These are phyloP conservation scores for Elymus sibiricus DNA, from an alignment of 176 grass and related monocot species.

Conservation along the genomic window DNA sequence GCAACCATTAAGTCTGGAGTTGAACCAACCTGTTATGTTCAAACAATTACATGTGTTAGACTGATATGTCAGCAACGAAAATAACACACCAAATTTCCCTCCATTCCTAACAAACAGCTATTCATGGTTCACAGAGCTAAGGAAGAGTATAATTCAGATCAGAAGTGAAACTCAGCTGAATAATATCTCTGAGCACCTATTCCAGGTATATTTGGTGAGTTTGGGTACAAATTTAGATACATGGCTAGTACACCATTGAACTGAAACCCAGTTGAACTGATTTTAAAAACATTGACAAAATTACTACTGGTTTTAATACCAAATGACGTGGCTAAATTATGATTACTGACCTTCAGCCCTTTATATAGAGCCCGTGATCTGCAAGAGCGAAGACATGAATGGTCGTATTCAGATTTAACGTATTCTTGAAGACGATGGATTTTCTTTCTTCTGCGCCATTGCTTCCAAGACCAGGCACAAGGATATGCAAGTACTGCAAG, in stretches of 20 bases:
- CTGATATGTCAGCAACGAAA: neutral
- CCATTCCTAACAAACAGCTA: neutral
- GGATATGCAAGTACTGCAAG: slow-evolving; percentile 93
- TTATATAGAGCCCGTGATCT: slow-evolving; percentile 99
- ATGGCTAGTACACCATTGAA: slow-evolving; percentile 9
- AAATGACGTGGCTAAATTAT: neutral
- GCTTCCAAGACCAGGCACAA: slow-evolving; percentile 99
- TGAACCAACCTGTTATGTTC: slow-evolving; percentile 78
- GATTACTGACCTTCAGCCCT: slow-evolving; percentile 89
- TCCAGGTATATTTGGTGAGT: neutral
- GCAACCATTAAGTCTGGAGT: slow-evolving; percentile 97
- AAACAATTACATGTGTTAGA: slow-evolving; percentile 15
- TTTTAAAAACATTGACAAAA: neutral
- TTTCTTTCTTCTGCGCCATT: slow-evolving; percentile 96
- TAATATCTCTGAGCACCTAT: neutral
- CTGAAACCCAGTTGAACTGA: neutral
- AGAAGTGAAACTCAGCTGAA: neutral
- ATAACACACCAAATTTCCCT: neutral
- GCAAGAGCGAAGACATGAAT: slow-evolving; percentile 96
- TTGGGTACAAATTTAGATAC: neutral
- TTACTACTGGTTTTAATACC: neutral
- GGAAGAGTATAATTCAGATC: neutral
- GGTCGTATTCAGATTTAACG: slow-evolving; percentile 96
- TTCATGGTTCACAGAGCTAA: slow-evolving; percentile 7
- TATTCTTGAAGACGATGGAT: slow-evolving; percentile 87